Conservation (phyloP, 1,284 basidiomycete genomes). For the Bjerkandera adusta region DNA sequence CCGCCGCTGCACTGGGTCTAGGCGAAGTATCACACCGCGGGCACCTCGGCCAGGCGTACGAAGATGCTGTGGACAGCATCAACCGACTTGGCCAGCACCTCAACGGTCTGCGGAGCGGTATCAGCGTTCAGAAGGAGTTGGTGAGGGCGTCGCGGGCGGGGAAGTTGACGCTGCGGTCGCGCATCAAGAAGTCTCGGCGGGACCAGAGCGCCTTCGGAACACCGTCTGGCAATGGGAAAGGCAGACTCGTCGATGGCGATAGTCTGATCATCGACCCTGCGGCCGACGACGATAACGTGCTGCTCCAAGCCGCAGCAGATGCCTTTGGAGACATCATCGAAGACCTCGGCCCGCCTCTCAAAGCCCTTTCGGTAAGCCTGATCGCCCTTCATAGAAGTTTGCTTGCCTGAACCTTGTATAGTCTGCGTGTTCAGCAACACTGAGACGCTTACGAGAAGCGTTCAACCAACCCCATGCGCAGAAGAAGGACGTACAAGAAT, state of each 20-base stretch:
- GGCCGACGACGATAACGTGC: constrained; percentile 53
- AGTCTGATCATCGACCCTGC: constrained; percentile 21
- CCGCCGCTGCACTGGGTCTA: constrained; percentile 4
- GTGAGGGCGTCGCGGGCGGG: constrained; percentile 64
- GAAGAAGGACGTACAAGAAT: constrained; percentile 25
- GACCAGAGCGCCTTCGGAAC: background rate
- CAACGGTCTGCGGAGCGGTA: constrained; percentile 82
- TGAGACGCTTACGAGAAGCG: constrained; percentile 61
- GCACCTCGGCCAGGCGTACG: constrained; percentile 57
- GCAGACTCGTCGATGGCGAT: constrained; percentile 21
- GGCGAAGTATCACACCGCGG: background rate
- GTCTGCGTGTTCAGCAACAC: constrained; percentile 57
- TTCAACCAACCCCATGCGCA: constrained; percentile 43
- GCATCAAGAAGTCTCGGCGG: constrained; percentile 14
- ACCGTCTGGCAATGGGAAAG: constrained; percentile 25
- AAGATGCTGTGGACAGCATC: constrained; percentile 80
- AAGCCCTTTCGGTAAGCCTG: constrained; percentile 63
- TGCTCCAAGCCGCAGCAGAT: constrained; percentile 64
- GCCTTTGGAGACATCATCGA: constrained; percentile 86
- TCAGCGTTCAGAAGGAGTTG: constrained; percentile 79
- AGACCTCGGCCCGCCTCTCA: constrained; percentile 78
- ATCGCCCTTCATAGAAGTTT: constrained; percentile 1
- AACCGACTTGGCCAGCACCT: constrained; percentile 90
- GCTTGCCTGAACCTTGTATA: constrained; percentile 30
- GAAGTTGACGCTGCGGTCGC: constrained; percentile 39